phyloP scores from a whole-genome alignment of 73 alveolate species.

The Halteria grandinella region DNA sequence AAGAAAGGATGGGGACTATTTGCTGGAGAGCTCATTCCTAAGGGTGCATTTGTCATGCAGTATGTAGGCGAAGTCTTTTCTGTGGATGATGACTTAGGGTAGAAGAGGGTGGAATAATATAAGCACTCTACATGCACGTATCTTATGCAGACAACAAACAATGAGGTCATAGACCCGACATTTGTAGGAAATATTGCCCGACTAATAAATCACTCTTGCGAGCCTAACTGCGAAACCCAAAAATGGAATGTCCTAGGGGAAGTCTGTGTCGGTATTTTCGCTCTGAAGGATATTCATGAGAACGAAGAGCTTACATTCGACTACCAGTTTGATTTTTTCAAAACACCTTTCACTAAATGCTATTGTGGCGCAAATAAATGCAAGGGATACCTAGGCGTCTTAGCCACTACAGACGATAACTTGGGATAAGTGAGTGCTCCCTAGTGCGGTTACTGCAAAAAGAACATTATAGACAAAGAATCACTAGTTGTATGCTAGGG shows the following conservation, averaged over 20 bases:
- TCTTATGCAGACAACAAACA: slow-evolving; percentile 87
- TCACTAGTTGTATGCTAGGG: slow-evolving; percentile 20
- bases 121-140: slow-evolving; percentile 91
- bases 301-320: slow-evolving; percentile 97
- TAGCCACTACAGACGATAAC: slow-evolving; percentile 1
- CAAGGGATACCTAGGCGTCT: slow-evolving; percentile 92
- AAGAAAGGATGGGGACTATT: slow-evolving; percentile 95
- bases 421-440: slow-evolving; percentile 42
- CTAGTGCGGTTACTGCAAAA: background rate
- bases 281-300: slow-evolving; percentile 91
- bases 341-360: slow-evolving; percentile 95
- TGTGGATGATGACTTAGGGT: slow-evolving; percentile 89
- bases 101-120: slow-evolving; percentile 85
- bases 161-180: slow-evolving; percentile 98
- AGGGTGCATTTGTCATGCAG: slow-evolving; percentile 95
- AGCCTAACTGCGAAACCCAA: slow-evolving; percentile 98
- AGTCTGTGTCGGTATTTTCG: slow-evolving; percentile 96
- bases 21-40: slow-evolving; percentile 94
- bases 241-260: slow-evolving; percentile 98
- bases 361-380: slow-evolving; percentile 95
- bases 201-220: slow-evolving; percentile 97
- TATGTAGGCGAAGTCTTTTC: slow-evolving; percentile 97
- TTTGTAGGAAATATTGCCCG: slow-evolving; percentile 96
- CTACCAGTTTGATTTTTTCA: slow-evolving; percentile 93
- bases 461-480: slow-evolving; percentile 6